phyloP scores from a whole-genome alignment of 306 rosid genomes.

The Neltuma alba region DNA sequence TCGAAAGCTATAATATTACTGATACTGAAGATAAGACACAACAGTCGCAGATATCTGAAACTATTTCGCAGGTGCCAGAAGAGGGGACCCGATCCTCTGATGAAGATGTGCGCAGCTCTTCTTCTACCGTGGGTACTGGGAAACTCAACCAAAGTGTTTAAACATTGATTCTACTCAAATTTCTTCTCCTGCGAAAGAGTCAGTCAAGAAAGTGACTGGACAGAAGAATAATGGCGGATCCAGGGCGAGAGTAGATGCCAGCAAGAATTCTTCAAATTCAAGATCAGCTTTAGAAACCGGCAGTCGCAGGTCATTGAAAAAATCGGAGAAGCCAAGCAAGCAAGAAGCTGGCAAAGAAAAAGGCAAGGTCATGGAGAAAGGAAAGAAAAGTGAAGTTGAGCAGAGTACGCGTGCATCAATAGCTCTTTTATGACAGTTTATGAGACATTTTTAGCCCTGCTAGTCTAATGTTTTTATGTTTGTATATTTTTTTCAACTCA shows the following conservation, averaged over 20 bases:
- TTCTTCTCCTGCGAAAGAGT: conserved; percentile 37
- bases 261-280: conserved; percentile 47
- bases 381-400: conserved; percentile 45
- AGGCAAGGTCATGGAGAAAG: conserved; percentile 50
- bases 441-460: neutral
- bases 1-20: conserved; percentile 49
- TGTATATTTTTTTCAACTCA: conserved; percentile 29
- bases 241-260: conserved; percentile 47
- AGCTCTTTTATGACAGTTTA: neutral
- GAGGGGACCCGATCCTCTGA: conserved; percentile 71
- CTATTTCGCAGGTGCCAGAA: conserved; percentile 64
- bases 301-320: conserved; percentile 43
- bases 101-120: conserved; percentile 68
- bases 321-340: conserved; percentile 58
- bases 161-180: conserved; percentile 50
- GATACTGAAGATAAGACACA: conserved; percentile 49
- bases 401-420: conserved; percentile 45
- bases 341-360: conserved; percentile 47
- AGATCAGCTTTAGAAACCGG: conserved; percentile 47
- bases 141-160: conserved; percentile 59
- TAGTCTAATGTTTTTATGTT: conserved; percentile 22
- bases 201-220: conserved; percentile 47
- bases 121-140: conserved; percentile 47
- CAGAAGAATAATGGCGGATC: conserved; percentile 45
- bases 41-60: conserved; percentile 69